Percentiles rank a stretch among this genome's conserved stretches.
Conservation (phyloP, 176 grass and related monocot genomes). For the Rhipidocladum racemiflorum region DNA sequence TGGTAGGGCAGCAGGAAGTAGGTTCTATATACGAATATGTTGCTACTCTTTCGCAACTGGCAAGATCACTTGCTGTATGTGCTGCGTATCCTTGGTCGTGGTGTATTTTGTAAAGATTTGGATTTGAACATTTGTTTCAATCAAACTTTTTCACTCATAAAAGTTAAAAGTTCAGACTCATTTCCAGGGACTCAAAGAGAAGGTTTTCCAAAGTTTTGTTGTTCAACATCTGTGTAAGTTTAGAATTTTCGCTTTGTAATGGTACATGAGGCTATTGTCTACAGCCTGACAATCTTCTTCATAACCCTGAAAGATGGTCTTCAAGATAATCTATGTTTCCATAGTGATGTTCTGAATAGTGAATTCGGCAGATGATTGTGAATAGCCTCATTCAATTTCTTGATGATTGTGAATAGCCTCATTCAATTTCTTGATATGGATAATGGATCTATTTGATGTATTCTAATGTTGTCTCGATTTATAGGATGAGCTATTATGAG, state of each 20-base stretch:
- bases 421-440: slow-evolving; percentile 12
- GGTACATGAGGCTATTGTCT: slow-evolving; percentile 25
- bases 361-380: slow-evolving; percentile 12
- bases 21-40: neutral
- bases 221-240: slow-evolving; percentile 31
- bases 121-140: neutral
- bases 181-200: no score
- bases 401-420: no score
- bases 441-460: slow-evolving; percentile 1
- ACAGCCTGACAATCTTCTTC: neutral
- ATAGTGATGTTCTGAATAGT: neutral
- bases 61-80: slow-evolving; percentile 7
- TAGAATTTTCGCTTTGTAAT: slow-evolving; percentile 35
- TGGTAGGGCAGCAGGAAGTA: slow-evolving; percentile 16
- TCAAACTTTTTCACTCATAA: neutral
- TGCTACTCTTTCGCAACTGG: slow-evolving; percentile 25
- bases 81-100: neutral
- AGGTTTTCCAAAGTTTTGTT: slow-evolving; percentile 31
- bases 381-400: slow-evolving; percentile 29
- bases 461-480: slow-evolving; percentile 6
- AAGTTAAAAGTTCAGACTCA: neutral
- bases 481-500: neutral
- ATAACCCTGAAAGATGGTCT: neutral
- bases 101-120: neutral
- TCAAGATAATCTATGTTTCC: slow-evolving; percentile 10